Base-by-base conservation (phyloP, 1,139 yeast genomes). In the Suhomyces maxii region DNA sequence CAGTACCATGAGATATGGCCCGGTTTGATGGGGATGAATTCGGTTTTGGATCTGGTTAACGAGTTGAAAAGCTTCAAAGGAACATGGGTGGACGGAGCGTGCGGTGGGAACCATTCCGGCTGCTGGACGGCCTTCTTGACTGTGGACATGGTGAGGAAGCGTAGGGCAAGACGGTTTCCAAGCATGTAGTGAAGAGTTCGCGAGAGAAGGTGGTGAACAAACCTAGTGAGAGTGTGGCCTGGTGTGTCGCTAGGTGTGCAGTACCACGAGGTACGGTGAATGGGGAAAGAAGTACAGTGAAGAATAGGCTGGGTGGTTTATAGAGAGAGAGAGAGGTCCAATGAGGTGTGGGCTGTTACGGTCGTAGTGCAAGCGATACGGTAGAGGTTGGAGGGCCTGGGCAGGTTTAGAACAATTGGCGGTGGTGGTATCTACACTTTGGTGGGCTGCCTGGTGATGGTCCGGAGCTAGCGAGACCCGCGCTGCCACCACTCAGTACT, bases 1-100 rank as follows among this genome's bases (percentile, higher is more conserved):
- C 91, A 88, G 70, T 93, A 93, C 99, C 99, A 93, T 3, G 91
- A 80, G 43, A 93, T 85, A 50, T 80, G 82, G 50, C 82, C 80
- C 1, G 76, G 74, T 41, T 74, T 70, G 48, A 75, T 67, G 3
- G 98, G 93, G 18, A 82, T 65, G 58, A 93, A 91, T 45, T 77
- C 87, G 35, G 82, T 87, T 63, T 93, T 93, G 35, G 82, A 67
- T 55, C 96, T 79, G 9, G 98, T 93, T 56, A 93, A 75, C 9
- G 96, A 82, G 71, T 93, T 93, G 77, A 82, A 90, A 37, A 76
- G 57, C 45, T 64, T 65, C 49, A 76, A 64, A n/a, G 44, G 42
- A 31, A 49, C 49, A 4, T 36, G 36, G 32, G 44, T 18, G 10
- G 42, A 3, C 50, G 53, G 28, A 18, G 47, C 35, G 25, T 32